Percentiles rank a stretch among this genome's conserved stretches.
phyloP scores from a whole-genome alignment of 2,329 filamentous ascomycete species.

The Neoascochyta sp. region DNA sequence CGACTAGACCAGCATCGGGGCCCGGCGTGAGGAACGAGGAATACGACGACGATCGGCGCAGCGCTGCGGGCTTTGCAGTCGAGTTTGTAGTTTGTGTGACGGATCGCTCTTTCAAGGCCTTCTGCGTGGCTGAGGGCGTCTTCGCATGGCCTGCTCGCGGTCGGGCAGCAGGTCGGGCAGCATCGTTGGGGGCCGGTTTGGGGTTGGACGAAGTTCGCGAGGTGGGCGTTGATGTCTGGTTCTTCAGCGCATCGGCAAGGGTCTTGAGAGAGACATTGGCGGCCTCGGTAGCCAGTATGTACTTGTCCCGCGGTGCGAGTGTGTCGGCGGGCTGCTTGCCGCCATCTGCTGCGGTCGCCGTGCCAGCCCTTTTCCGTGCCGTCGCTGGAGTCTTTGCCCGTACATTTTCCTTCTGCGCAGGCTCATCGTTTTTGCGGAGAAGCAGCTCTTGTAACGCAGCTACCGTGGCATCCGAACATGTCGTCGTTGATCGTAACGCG shows the following conservation, averaged over 20 bases:
- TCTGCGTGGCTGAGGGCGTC: conserved; percentile 47
- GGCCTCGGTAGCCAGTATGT: conserved; percentile 66
- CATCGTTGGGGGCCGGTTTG: conserved; percentile 24
- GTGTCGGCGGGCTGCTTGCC: conserved; percentile 32
- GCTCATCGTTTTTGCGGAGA: conserved; percentile 31
- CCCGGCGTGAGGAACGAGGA: conserved; percentile 24
- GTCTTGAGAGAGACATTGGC: conserved; percentile 68
- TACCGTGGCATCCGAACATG: conserved; percentile 49
- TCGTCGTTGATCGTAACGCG: conserved; percentile 46
- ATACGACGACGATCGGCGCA: conserved; percentile 40
- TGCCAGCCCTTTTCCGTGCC: conserved; percentile 29
- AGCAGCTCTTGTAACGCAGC: conserved; percentile 48
- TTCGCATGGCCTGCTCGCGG: conserved; percentile 15
- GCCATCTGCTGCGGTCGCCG: conserved; percentile 30
- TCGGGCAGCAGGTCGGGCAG: conserved; percentile 18
- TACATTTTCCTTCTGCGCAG: conserved; percentile 30
- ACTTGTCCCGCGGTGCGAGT: conserved; percentile 59
- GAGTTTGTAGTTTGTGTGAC: conserved; percentile 60
- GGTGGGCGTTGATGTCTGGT: conserved; percentile 20
- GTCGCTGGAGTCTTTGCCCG: conserved; percentile 25
- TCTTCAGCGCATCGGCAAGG: conserved; percentile 63
- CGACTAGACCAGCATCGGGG: conserved; percentile 42
- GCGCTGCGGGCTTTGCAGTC: conserved; percentile 37
- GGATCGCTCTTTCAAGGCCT: conserved; percentile 59
- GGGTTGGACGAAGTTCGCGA: conserved; percentile 15